Conservation (phyloP, 805 yeast genomes). For the Wickerhamiella dianesei region DNA sequence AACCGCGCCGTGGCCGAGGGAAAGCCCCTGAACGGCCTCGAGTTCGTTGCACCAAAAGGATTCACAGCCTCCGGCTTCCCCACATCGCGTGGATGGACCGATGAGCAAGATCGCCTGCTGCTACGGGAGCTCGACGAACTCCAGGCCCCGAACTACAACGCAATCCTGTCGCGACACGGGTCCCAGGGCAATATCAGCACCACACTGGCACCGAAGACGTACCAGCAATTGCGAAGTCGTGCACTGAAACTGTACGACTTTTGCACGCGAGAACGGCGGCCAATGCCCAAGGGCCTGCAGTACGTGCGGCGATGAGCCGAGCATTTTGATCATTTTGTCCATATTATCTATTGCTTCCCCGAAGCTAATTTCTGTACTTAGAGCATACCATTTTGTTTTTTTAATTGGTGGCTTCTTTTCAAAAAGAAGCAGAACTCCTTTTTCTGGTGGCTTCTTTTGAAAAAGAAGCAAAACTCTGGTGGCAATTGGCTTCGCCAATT, state of each 20-base stretch:
- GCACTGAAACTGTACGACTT: conserved; percentile 7
- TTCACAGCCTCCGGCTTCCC: conserved; percentile 5
- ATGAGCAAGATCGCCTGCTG: conserved; percentile 4
- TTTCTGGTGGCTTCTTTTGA: no score
- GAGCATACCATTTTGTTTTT: neutral
- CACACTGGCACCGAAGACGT: conserved; percentile 3
- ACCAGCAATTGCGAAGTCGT: conserved; percentile 5
- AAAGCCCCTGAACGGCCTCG: conserved; percentile 1
- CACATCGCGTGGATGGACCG: conserved; percentile 8
- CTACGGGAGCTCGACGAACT: conserved; percentile 1
- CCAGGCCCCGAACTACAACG: conserved; percentile 6
- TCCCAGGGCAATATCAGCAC: conserved; percentile 1
- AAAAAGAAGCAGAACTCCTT: no score
- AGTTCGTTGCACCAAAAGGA: conserved; percentile 5
- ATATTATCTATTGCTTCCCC: neutral
- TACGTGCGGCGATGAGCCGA: conserved; percentile 1
- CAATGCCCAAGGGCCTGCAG: conserved; percentile 4
- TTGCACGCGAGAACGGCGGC: conserved; percentile 4
- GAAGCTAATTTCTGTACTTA: neutral
- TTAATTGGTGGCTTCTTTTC: neutral
- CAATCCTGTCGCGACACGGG: conserved; percentile 5
- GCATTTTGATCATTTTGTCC: neutral
- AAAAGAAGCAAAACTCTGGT: no score
- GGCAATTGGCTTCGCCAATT: no score
- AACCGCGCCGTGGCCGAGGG: conserved; percentile 2